These are phyloP conservation scores for Apophysomyces trapeziformis DNA, from an alignment of 371 early-diverging fungal genomes.

Conservation along the genomic window DNA sequence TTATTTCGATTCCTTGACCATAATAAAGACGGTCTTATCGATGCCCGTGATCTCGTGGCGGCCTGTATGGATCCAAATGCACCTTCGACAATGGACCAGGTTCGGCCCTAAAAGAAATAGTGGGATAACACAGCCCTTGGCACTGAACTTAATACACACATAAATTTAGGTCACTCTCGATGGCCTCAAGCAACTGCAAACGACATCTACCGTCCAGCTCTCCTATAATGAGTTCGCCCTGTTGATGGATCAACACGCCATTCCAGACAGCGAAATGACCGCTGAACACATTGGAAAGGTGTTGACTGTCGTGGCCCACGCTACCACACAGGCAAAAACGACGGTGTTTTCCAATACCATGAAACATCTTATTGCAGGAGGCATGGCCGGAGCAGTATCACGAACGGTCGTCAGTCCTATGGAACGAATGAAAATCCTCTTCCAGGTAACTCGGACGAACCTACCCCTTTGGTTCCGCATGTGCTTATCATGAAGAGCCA, in stretches of 20 bases:
- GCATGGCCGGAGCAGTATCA: slow-evolving; percentile 90
- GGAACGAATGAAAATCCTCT: slow-evolving; percentile 91
- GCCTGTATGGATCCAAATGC: slow-evolving; percentile 45
- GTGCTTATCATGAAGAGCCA: neutral
- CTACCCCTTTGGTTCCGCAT: neutral
- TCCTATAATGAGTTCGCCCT: slow-evolving; percentile 41
- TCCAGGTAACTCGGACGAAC: slow-evolving; percentile 67
- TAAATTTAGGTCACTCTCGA: slow-evolving; percentile 20
- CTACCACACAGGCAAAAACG: slow-evolving; percentile 29
- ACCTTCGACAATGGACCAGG: slow-evolving; percentile 43
- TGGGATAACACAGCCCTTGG: neutral
- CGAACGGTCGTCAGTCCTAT: slow-evolving; percentile 92
- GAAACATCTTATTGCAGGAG: slow-evolving; percentile 89
- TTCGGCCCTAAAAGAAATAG: slow-evolving; percentile 11
- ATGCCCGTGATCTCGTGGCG: slow-evolving; percentile 53
- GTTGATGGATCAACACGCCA: slow-evolving; percentile 34
- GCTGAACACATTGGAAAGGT: slow-evolving; percentile 46
- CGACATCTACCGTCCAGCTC: slow-evolving; percentile 13
- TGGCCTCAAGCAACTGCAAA: slow-evolving; percentile 20
- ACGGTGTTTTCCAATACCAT: slow-evolving; percentile 51
- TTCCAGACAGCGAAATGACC: slow-evolving; percentile 33
- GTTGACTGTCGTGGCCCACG: slow-evolving; percentile 28
- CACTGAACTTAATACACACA: neutral
- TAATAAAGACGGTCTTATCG: slow-evolving; percentile 63
- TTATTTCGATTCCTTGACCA: slow-evolving; percentile 61